Evolutionary conservation across 176 grass and related monocot species (phyloP), one percentile per base, ranked within the genome.

Genomic region (Oryza officinalis): DNA sequence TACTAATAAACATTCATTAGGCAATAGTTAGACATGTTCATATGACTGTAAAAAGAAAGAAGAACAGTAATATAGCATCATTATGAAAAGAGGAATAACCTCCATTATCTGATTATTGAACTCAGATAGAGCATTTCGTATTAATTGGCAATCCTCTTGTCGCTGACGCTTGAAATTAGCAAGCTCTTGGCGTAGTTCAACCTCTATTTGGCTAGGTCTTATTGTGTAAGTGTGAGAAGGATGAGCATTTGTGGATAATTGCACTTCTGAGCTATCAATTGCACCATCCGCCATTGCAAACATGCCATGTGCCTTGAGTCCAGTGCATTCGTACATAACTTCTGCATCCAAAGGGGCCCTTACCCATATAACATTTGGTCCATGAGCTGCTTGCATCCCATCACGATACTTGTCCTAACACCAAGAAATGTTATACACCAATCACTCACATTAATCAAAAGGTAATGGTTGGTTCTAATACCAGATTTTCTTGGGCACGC

Each of bases 231-330:
- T 9, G 45, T 18, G 72, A 74, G 45, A 52, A 30, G 72, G 72
- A 57, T 18, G 45, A 4, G 72, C 46, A 75, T 11, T 75, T 33
- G 72, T 75, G 46, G 72, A 74, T 15, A 75, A 54, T n/a, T 59
- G 18, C 27, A 75, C 17, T 11, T 4, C 33, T 2, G 49, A 57
- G 18, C 28, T 75, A 75, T 59, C 73, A 30, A 75, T 17, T 28
- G 30, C 28, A 20, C 31, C 49, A 13, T 75, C 49, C 20, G 73
- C 73, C 22, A 75, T 23, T 13, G 73, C 28, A 75, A 59, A 75
- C 49, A 59, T 75, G 3, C 73, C 73, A 75, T 59, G 73, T 50
- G 73, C 18, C 73, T 59, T 75, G 32, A 18, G 9, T 75, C 73
- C 27, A n/a, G 49, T 13, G 45, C 45, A 59, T 27, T 75, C 50